These are phyloP conservation scores for Aspergillus conjunctus DNA, from an alignment of 495 filamentous ascomycete species.

Conservation along the genomic window DNA sequence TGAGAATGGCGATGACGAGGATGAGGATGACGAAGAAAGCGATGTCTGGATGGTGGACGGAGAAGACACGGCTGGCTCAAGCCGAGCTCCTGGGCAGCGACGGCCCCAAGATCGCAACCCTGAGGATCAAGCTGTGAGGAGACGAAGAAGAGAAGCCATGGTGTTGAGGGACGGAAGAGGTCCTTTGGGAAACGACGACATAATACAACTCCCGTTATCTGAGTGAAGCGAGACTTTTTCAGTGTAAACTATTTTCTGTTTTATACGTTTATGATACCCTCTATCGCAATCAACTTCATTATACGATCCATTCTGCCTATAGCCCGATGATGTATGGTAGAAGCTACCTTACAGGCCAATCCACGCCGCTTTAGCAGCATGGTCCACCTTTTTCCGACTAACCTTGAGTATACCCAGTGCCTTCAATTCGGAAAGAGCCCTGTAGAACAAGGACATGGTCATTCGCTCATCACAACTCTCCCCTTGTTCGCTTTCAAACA, in stretches of 20 bases:
- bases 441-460: constrained; percentile 75
- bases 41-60: constrained; percentile 56
- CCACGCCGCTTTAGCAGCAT: constrained; percentile 80
- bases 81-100: constrained; percentile 35
- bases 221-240: constrained; percentile 12
- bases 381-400: constrained; percentile 89
- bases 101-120: constrained; percentile 47
- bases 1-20: constrained; percentile 25
- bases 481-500: constrained; percentile 66
- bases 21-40: constrained; percentile 30
- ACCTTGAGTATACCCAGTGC: constrained; percentile 83
- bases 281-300: not conserved
- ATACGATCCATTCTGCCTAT: not conserved
- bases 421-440: constrained; percentile 78
- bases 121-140: constrained; percentile 52
- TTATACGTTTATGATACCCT: constrained; percentile 23
- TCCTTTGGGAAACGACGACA: constrained; percentile 51
- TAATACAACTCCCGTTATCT: constrained; percentile 48
- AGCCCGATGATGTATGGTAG: not conserved
- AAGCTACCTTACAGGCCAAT: constrained; percentile 53
- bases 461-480: constrained; percentile 51
- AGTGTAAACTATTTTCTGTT: constrained; percentile 1
- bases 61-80: constrained; percentile 46
- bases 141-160: constrained; percentile 57
- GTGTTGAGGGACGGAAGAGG: constrained; percentile 54